Conservation (phyloP, 2,329 filamentous ascomycete species). For the Cercospora zeae-maydis region DNA sequence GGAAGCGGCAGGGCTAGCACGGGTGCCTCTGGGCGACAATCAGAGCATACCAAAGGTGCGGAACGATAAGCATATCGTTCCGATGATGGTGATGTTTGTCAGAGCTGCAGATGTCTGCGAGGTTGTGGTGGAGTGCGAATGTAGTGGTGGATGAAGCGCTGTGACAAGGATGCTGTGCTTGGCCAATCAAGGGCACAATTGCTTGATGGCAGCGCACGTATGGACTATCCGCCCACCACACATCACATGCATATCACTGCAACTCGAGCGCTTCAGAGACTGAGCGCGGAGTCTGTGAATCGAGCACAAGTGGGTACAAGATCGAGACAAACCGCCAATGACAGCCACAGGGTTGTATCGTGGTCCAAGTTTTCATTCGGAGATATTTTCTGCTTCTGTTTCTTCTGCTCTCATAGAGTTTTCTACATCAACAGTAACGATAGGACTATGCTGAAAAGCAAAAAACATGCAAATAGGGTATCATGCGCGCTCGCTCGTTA, state of each 20-base stretch:
- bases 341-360: background rate
- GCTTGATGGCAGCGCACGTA: background rate
- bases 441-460: background rate
- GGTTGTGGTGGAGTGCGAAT: background rate
- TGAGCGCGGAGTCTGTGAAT: background rate
- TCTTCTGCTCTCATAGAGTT: background rate
- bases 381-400: background rate
- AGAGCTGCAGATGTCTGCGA: background rate
- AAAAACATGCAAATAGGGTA: constrained; percentile 4
- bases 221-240: background rate
- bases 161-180: background rate
- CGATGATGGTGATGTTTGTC: background rate
- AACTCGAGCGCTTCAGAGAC: background rate
- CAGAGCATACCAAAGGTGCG: background rate
- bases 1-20: background rate
- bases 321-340: background rate
- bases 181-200: background rate
- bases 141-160: background rate
- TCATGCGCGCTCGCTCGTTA: constrained; percentile 6
- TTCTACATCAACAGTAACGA: background rate
- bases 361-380: background rate
- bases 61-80: background rate
- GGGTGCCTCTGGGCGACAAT: background rate
- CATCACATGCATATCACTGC: background rate
- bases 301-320: background rate